phyloP scores from a whole-genome alignment of 176 grass and related monocot genomes.

The Calamus simplicifolius region DNA sequence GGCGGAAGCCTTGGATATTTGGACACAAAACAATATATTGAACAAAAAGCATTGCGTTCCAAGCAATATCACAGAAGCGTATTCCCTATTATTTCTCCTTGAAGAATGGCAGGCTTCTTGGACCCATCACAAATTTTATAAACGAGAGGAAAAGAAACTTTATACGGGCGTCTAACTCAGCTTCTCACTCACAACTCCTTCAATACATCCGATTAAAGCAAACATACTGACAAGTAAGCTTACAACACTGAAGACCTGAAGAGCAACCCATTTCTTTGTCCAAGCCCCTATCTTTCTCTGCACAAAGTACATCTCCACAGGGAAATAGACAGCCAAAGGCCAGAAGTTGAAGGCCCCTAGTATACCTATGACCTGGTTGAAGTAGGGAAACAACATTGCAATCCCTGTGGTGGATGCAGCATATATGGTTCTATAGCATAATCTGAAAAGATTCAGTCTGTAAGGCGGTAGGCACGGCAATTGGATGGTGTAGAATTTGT shows the following conservation, averaged over 20 bases:
- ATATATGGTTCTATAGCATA: slow-evolving; percentile 51
- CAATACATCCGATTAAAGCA: slow-evolving; percentile 55
- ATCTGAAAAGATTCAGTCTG: slow-evolving; percentile 31
- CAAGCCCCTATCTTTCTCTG: slow-evolving; percentile 45
- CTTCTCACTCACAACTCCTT: slow-evolving; percentile 37
- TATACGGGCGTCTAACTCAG: neutral
- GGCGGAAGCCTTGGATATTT: too few relatives aligned
- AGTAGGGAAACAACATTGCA: slow-evolving; percentile 70
- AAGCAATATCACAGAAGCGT: too few relatives aligned
- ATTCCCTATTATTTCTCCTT: too few relatives aligned
- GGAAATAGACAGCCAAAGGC: slow-evolving; percentile 65
- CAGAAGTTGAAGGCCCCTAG: slow-evolving; percentile 64
- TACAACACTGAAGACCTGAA: slow-evolving; percentile 33
- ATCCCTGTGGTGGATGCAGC: slow-evolving; percentile 51
- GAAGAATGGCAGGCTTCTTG: too few relatives aligned
- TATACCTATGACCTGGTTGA: slow-evolving; percentile 67
- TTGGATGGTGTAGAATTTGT: slow-evolving; percentile 15
- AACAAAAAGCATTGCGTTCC: too few relatives aligned
- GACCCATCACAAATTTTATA: too few relatives aligned
- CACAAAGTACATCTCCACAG: slow-evolving; percentile 75
- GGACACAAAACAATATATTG: too few relatives aligned
- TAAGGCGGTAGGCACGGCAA: slow-evolving; percentile 14
- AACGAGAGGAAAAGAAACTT: too few relatives aligned
- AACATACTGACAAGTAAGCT: slow-evolving; percentile 42
- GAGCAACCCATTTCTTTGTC: slow-evolving; percentile 39